These are phyloP conservation scores for Leishmania gerbilli DNA, from an alignment of 208 protist species.

Conservation along the genomic window DNA sequence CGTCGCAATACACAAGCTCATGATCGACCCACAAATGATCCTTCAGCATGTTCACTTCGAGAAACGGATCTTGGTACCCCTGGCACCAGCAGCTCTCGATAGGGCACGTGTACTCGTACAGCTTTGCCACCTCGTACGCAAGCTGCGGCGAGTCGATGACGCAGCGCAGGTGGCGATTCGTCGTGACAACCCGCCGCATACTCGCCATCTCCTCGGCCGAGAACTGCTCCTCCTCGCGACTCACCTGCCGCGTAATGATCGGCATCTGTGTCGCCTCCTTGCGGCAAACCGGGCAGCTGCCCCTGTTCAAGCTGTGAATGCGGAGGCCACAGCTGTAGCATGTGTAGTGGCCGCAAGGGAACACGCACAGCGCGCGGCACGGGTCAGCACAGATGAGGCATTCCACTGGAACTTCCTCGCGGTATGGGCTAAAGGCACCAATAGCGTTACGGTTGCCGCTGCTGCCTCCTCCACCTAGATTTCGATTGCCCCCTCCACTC, in stretches of 20 bases:
- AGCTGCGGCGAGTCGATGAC: conserved; percentile 53
- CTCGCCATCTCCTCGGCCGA: conserved; percentile 48
- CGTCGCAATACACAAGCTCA: conserved; percentile 64
- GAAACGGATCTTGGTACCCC: conserved; percentile 81
- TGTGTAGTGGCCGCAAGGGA: conserved; percentile 77
- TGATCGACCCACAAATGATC: conserved; percentile 78
- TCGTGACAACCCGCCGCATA: conserved; percentile 33
- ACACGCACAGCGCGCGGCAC: conserved; percentile 73
- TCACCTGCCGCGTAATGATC: conserved; percentile 58
- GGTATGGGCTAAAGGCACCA: background rate
- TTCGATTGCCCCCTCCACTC: background rate
- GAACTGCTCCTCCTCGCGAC: conserved; percentile 57
- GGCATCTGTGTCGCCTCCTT: conserved; percentile 31
- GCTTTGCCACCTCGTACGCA: conserved; percentile 62
- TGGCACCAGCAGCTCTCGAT: conserved; percentile 61
- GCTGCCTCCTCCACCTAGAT: background rate
- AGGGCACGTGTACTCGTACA: conserved; percentile 79
- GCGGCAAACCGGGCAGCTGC: conserved; percentile 80
- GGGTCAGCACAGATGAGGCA: conserved; percentile 81
- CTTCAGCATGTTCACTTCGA: conserved; percentile 50
- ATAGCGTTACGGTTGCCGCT: background rate
- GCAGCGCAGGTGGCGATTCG: conserved; percentile 54
- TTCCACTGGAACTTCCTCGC: conserved; percentile 44
- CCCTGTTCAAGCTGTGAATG: conserved; percentile 62
- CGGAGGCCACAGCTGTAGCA: conserved; percentile 88